phyloP scores from a whole-genome alignment of 73 alveolate species.

The Paraurostyla sp. region DNA sequence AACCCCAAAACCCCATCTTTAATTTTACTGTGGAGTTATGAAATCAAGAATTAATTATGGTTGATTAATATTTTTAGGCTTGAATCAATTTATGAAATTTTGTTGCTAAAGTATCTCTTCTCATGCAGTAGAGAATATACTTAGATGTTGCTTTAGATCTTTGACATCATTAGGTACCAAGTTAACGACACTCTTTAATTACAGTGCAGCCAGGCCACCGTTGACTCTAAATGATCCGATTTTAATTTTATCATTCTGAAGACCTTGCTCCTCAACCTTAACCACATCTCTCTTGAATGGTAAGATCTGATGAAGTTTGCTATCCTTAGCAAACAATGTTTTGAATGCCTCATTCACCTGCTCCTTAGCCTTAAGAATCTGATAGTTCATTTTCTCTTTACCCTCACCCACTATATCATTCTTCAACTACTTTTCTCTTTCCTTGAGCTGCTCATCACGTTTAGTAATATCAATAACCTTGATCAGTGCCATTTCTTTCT shows the following conservation, averaged over 20 bases:
- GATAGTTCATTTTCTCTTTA: slow-evolving; percentile 47
- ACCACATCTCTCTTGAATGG: not conserved
- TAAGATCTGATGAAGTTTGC: slow-evolving; percentile 34
- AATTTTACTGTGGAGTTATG: too few species aligned
- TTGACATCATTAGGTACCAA: not conserved
- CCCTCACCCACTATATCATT: slow-evolving; percentile 3
- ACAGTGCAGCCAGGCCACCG: not conserved
- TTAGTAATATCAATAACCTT: slow-evolving; percentile 61
- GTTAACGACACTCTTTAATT: not conserved
- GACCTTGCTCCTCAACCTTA: not conserved
- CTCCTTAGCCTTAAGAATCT: slow-evolving; percentile 52
- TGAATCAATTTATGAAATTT: too few species aligned
- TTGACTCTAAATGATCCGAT: not conserved
- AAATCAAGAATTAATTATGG: too few species aligned
- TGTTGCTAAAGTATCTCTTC: too few species aligned
- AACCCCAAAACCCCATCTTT: too few species aligned
- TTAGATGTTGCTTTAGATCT: not conserved
- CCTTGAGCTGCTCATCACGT: slow-evolving; percentile 45
- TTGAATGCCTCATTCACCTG: slow-evolving; percentile 50
- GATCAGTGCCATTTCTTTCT: slow-evolving; percentile 57
- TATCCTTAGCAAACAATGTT: slow-evolving; percentile 48
- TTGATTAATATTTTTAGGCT: too few species aligned
- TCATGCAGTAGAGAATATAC: not conserved
- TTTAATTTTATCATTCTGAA: not conserved
- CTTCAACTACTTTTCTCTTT: not conserved